Evolutionary conservation across 768 basidiomycete species (phyloP).

Genomic region (Serendipita sp.): DNA sequence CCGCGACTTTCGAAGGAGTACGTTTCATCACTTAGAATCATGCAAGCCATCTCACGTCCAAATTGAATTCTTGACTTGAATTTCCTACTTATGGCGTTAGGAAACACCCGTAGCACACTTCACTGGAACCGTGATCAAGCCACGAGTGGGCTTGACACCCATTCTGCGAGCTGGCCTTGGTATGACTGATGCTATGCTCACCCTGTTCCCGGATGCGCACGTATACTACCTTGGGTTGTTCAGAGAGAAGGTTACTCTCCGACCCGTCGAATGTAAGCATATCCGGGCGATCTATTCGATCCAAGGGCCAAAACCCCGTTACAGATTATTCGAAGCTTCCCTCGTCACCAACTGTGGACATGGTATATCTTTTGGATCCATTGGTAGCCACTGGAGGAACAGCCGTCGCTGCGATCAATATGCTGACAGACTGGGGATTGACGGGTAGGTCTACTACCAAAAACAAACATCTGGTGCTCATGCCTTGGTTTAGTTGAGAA

Average conservation of each 20-base stretch:
- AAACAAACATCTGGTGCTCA: background rate
- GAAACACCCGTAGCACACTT: constrained; percentile 68
- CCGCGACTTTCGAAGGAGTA: constrained; percentile 50
- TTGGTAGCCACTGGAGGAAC: constrained; percentile 91
- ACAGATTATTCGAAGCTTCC: constrained; percentile 87
- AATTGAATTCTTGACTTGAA: background rate
- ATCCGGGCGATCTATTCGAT: background rate
- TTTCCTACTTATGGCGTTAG: constrained; percentile 22
- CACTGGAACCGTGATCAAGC: constrained; percentile 58
- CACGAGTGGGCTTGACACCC: constrained; percentile 72
- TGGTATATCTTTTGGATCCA: constrained; percentile 81
- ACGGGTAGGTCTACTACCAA: constrained; percentile 30
- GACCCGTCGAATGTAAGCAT: constrained; percentile 76
- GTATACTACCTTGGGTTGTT: constrained; percentile 87
- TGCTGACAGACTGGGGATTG: constrained; percentile 77
- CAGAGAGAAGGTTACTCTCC: constrained; percentile 71
- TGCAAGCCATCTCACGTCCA: background rate
- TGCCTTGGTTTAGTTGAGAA: constrained; percentile 32
- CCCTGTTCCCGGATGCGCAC: constrained; percentile 72
- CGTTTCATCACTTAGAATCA: constrained; percentile 16
- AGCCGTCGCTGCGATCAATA: constrained; percentile 68
- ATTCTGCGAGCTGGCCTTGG: constrained; percentile 87
- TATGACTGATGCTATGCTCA: constrained; percentile 78
- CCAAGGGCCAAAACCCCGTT: background rate
- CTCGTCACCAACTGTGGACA: constrained; percentile 54